Evolutionary conservation across 2,329 filamentous ascomycete species (phyloP).

Genomic region (Apiospora phragmitis): DNA sequence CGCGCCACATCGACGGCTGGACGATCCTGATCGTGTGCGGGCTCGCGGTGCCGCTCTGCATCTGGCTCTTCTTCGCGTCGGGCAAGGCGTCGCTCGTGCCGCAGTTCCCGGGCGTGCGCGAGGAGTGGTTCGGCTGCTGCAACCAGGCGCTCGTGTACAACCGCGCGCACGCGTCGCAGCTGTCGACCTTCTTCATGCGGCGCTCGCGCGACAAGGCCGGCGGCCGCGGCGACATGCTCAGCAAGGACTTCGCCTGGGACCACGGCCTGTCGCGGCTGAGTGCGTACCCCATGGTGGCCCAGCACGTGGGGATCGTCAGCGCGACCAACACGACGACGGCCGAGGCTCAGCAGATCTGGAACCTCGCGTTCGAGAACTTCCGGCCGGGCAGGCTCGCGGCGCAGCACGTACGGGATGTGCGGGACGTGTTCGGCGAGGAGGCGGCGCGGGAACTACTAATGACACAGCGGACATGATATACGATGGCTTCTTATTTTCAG

Average conservation of each 20-base stretch:
- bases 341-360: slow-evolving; percentile 33
- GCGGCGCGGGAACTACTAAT: slow-evolving; percentile 10
- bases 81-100: slow-evolving; percentile 32
- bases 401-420: slow-evolving; percentile 25
- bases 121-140: slow-evolving; percentile 34
- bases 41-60: slow-evolving; percentile 28
- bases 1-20: slow-evolving; percentile 29
- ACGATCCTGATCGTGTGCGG: slow-evolving; percentile 28
- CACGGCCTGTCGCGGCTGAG: slow-evolving; percentile 30
- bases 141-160: slow-evolving; percentile 34
- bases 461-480: not conserved
- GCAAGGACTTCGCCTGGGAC: slow-evolving; percentile 30
- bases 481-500: not conserved
- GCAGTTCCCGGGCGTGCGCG: slow-evolving; percentile 26
- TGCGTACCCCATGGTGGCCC: slow-evolving; percentile 35
- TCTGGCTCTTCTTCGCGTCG: slow-evolving; percentile 34
- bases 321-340: slow-evolving; percentile 29
- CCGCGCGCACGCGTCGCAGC: slow-evolving; percentile 23
- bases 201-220: slow-evolving; percentile 19
- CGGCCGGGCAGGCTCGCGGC: slow-evolving; percentile 21
- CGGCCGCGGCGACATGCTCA: slow-evolving; percentile 32
- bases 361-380: slow-evolving; percentile 32
- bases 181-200: slow-evolving; percentile 25
- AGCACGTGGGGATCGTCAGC: slow-evolving; percentile 30
- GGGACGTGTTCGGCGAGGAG: slow-evolving; percentile 25